These are phyloP conservation scores for Globisporangium mamillatum DNA, from an alignment of 352 stramenopile species.

Conservation along the genomic window DNA sequence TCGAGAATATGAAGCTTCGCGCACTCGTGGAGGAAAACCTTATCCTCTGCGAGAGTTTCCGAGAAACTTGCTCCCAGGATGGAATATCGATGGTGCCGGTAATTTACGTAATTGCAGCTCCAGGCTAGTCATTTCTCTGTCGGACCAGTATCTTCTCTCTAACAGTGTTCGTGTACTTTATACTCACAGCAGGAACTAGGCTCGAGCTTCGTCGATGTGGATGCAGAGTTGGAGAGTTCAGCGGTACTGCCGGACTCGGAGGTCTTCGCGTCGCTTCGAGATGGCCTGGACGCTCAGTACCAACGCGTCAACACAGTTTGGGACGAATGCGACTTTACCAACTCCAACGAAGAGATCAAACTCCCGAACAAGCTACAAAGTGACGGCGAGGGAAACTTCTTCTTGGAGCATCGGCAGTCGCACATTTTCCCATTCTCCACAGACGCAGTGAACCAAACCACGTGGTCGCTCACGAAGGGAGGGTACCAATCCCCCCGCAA, in stretches of 20 bases:
- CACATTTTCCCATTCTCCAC: background rate
- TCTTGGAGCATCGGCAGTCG: background rate
- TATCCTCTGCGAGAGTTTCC: background rate
- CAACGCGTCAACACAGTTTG: conserved; percentile 19
- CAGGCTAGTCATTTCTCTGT: background rate
- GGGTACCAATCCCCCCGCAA: background rate
- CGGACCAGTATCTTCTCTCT: background rate
- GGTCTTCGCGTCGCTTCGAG: conserved; percentile 26
- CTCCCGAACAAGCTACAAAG: background rate
- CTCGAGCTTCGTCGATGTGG: background rate
- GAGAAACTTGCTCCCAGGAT: background rate
- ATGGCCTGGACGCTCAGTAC: conserved; percentile 24
- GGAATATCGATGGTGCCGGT: background rate
- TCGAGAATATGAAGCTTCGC: conserved; percentile 2
- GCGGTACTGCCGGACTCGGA: background rate
- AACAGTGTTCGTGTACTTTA: conserved; percentile 13
- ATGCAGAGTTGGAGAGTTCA: background rate
- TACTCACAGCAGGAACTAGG: background rate
- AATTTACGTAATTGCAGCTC: background rate
- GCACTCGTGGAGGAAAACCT: conserved; percentile 4
- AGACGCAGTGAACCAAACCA: background rate
- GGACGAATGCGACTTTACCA: conserved; percentile 18
- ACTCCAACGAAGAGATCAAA: conserved; percentile 3
- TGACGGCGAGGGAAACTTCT: conserved; percentile 2
- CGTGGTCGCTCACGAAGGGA: background rate